Percentiles rank a stretch among this genome's conserved stretches.
phyloP scores from a whole-genome alignment of 2,329 filamentous ascomycete genomes.

The Colletotrichum gigasporum region DNA sequence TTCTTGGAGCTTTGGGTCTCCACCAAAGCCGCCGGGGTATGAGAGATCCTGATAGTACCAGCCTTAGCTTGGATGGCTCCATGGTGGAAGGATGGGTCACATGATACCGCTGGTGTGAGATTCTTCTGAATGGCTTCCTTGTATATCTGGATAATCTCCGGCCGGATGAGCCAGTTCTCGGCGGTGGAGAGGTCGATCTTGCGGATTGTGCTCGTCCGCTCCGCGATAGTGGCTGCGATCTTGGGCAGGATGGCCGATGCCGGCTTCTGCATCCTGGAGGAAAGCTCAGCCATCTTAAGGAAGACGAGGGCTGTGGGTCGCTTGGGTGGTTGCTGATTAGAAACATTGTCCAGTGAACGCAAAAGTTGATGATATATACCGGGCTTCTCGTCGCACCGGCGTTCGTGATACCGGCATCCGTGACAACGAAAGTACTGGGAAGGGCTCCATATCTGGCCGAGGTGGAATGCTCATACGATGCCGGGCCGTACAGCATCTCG shows the following conservation, averaged over 20 bases:
- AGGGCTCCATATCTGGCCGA: too few relatives aligned
- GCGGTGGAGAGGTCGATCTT: background rate
- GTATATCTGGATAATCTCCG: background rate
- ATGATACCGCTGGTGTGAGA: background rate
- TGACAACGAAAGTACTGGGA: too few relatives aligned
- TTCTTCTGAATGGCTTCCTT: background rate
- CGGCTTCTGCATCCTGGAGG: background rate
- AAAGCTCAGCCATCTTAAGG: background rate
- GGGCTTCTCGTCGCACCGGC: too few relatives aligned
- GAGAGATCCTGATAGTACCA: background rate
- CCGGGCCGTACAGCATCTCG: too few relatives aligned
- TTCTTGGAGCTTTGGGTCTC: background rate
- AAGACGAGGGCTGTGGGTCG: too few relatives aligned
- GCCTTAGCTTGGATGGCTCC: background rate
- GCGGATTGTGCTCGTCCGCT: background rate
- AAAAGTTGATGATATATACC: too few relatives aligned
- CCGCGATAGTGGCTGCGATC: background rate
- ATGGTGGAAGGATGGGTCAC: background rate
- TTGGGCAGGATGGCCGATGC: background rate
- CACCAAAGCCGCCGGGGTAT: constrained; percentile 2
- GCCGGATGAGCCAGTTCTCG: background rate
- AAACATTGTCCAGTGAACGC: too few relatives aligned
- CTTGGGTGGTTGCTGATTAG: too few relatives aligned
- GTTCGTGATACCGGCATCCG: too few relatives aligned
- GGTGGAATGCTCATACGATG: too few relatives aligned